Percentiles rank a stretch among this genome's conserved stretches.
These are phyloP conservation scores for Picochlorum sp. DNA, from an alignment of 139 green algal species.

Conservation along the genomic window DNA sequence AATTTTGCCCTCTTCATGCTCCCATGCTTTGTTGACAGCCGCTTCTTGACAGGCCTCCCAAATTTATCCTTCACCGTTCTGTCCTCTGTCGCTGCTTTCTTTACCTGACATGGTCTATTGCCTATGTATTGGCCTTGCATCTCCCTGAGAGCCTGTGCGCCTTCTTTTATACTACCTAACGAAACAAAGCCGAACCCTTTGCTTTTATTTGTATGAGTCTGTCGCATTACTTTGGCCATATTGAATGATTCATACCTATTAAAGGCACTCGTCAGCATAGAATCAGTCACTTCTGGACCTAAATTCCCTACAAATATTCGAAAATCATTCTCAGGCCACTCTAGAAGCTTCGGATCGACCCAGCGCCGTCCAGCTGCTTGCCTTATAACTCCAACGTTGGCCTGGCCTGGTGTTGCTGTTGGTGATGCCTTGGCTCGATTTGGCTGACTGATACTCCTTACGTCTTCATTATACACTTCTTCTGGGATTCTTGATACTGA, in stretches of 20 bases:
- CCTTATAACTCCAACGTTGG: slow-evolving; percentile 28
- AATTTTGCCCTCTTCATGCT: neutral
- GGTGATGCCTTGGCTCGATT: neutral
- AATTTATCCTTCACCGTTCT: slow-evolving; percentile 33
- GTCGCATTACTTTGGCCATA: slow-evolving; percentile 78
- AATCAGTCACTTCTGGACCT: slow-evolving; percentile 87
- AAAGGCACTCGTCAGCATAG: slow-evolving; percentile 77
- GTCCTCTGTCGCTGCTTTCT: slow-evolving; percentile 57
- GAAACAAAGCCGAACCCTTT: slow-evolving; percentile 94
- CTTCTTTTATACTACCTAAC: slow-evolving; percentile 71
- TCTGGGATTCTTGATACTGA: neutral
- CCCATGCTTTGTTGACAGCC: neutral
- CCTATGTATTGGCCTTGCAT: slow-evolving; percentile 85
- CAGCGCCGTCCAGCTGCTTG: slow-evolving; percentile 55
- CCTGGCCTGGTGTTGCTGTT: slow-evolving; percentile 3
- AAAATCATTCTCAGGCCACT: slow-evolving; percentile 92
- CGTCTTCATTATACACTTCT: neutral
- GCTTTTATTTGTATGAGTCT: slow-evolving; percentile 67
- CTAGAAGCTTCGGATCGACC: slow-evolving; percentile 65
- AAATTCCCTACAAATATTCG: slow-evolving; percentile 96
- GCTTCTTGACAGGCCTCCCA: slow-evolving; percentile 17
- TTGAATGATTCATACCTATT: slow-evolving; percentile 75
- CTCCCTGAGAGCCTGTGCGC: slow-evolving; percentile 70
- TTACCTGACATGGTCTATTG: slow-evolving; percentile 81
- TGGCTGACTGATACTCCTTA: neutral